Evolutionary conservation across 2,329 filamentous ascomycete genomes (phyloP).

Genomic region (Nothopassalora personata): DNA sequence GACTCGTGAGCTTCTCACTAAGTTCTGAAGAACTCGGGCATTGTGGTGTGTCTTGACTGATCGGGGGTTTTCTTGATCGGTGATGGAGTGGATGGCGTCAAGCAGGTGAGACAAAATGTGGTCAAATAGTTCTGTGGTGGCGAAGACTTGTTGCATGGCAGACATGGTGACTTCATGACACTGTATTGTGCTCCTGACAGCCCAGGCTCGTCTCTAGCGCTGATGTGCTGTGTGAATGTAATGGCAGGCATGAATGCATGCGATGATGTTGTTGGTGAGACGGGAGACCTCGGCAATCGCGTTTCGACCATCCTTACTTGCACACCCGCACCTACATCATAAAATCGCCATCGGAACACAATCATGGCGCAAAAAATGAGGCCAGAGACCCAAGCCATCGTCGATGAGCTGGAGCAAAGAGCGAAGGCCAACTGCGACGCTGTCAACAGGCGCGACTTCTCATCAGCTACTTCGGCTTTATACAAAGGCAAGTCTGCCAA

Average conservation of each 20-base stretch:
- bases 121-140: constrained; percentile 23
- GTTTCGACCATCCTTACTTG: not conserved
- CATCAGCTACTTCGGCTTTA: not conserved
- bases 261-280: not conserved
- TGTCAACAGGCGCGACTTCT: not conserved
- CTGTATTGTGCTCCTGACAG: not conserved
- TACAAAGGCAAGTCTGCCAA: not conserved
- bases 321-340: not conserved
- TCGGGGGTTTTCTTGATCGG: constrained; percentile 21
- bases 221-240: not conserved
- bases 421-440: not conserved
- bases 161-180: not conserved
- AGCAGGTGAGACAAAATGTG: constrained; percentile 11
- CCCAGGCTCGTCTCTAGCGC: too few relatives aligned
- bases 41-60: constrained; percentile 16
- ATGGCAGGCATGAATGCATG: not conserved
- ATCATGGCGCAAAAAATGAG: not conserved
- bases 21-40: constrained; percentile 5
- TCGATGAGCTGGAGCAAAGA: not conserved
- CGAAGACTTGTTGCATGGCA: constrained; percentile 9
- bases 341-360: not conserved
- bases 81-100: constrained; percentile 10
- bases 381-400: not conserved
- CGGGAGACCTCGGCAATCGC: not conserved
- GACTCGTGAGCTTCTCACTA: constrained; percentile 17